Conservation (phyloP, 176 grass and related monocot genomes). For the Cenchrus fungigraminus region DNA sequence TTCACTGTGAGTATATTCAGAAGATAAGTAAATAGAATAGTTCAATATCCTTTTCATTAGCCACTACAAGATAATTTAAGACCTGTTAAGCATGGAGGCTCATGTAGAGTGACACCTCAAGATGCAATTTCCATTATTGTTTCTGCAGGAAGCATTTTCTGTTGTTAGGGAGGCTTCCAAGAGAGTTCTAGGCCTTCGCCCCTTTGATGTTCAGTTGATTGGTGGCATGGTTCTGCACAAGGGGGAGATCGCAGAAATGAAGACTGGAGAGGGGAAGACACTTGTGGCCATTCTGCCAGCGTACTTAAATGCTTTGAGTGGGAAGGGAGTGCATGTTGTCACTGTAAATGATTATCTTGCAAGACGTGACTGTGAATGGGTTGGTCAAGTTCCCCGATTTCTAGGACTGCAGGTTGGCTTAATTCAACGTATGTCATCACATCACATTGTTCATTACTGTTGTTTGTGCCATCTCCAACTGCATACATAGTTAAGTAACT, state of each 20-base stretch:
- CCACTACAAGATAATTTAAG: conserved; percentile 12
- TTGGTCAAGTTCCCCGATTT: conserved; percentile 96
- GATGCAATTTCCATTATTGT: conserved; percentile 3
- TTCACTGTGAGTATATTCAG: background rate
- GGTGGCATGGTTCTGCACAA: conserved; percentile 99
- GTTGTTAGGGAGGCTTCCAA: conserved; percentile 97
- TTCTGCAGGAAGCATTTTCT: conserved; percentile 88
- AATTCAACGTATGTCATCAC: conserved; percentile 94
- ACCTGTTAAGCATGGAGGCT: conserved; percentile 17
- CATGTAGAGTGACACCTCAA: conserved; percentile 13
- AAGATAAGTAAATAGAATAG: background rate
- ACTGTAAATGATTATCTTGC: conserved; percentile 99
- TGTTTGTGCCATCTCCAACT: conserved; percentile 33
- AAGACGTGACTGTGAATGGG: conserved; percentile 97
- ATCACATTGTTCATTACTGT: conserved; percentile 49
- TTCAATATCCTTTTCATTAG: conserved; percentile 23
- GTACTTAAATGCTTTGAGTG: conserved; percentile 89
- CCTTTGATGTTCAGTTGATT: conserved; percentile 90
- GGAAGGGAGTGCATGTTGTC: conserved; percentile 95
- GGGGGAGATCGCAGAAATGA: conserved; percentile 98
- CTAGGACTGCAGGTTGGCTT: conserved; percentile 96
- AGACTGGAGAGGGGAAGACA: conserved; percentile 98
- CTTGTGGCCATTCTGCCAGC: conserved; percentile 95
- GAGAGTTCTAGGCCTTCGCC: conserved; percentile 87
- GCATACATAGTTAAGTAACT: conserved; percentile 12